These are phyloP conservation scores for Triadica sebifera DNA, from an alignment of 345 rosid species.

Conservation along the genomic window DNA sequence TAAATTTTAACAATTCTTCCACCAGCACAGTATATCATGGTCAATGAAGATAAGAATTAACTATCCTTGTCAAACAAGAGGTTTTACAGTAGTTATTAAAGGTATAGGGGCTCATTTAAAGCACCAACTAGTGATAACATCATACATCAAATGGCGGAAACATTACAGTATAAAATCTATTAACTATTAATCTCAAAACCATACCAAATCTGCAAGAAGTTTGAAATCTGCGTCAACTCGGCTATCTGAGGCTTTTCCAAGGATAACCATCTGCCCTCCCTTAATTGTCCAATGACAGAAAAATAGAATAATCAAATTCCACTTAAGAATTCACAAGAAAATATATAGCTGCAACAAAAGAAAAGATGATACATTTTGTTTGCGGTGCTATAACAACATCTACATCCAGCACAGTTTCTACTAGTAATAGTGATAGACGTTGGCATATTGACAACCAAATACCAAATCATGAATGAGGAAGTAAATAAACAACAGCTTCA, in stretches of 20 bases:
- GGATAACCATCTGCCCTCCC: slow-evolving; percentile 62
- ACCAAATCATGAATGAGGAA: background rate
- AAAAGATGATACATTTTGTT: background rate
- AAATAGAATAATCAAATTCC: slow-evolving; percentile 2
- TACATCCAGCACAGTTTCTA: background rate
- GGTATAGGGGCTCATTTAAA: background rate
- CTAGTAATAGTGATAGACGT: background rate
- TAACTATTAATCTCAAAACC: slow-evolving; percentile 8
- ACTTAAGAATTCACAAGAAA: background rate
- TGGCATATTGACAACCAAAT: background rate
- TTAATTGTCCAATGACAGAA: slow-evolving; percentile 20
- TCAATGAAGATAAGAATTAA: background rate
- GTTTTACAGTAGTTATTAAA: background rate
- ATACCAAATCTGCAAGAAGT: slow-evolving; percentile 47
- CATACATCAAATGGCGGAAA: background rate
- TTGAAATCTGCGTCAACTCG: slow-evolving; percentile 48
- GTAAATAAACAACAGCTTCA: background rate
- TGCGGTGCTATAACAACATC: background rate
- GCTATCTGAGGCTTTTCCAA: slow-evolving; percentile 50
- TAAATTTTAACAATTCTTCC: background rate
- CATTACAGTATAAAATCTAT: background rate
- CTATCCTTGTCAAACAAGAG: background rate
- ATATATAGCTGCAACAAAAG: background rate
- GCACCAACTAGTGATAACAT: background rate
- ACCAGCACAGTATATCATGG: background rate